A percentile compares a stretch with the other conserved stretches of the same genome.
phyloP scores from a whole-genome alignment of 768 basidiomycete genomes.

The Mrakia gelida region DNA sequence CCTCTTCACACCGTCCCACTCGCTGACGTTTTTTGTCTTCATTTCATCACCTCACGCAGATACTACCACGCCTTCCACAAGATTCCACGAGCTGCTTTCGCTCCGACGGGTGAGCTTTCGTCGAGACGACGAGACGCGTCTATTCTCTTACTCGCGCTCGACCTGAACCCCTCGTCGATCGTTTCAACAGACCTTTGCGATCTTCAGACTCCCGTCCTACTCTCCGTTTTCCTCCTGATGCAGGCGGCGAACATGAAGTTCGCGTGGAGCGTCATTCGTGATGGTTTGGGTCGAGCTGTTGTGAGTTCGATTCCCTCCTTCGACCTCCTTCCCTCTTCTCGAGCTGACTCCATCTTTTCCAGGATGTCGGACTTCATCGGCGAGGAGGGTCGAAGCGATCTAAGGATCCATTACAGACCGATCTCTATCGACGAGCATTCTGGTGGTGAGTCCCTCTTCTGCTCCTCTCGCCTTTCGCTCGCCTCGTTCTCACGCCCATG shows the following conservation, averaged over 20 bases:
- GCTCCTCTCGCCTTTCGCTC: neutral
- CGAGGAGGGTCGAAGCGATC: constrained; percentile 8
- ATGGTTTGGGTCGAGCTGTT: neutral
- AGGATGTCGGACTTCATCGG: constrained; percentile 27
- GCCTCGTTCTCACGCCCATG: neutral
- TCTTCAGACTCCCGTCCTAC: constrained; percentile 23
- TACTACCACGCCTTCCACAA: constrained; percentile 19
- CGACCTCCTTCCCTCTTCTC: neutral
- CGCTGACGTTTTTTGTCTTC: too few species aligned
- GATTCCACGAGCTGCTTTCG: constrained; percentile 10
- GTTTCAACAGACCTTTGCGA: constrained; percentile 26
- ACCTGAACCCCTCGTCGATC: neutral
- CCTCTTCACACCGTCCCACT: too few species aligned
- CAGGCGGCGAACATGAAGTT: neutral
- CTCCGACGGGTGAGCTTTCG: neutral
- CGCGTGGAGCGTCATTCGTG: neutral
- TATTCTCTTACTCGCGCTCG: neutral
- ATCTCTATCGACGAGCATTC: constrained; percentile 18
- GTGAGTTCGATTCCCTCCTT: neutral
- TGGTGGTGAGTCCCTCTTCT: neutral
- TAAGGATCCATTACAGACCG: constrained; percentile 25
- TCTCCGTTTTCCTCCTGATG: constrained; percentile 20
- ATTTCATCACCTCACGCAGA: neutral
- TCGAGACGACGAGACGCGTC: too few species aligned
- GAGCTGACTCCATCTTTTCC: neutral